Base-by-base conservation (phyloP, 176 grass and related monocot genomes). In the Guadua angustifolia region DNA sequence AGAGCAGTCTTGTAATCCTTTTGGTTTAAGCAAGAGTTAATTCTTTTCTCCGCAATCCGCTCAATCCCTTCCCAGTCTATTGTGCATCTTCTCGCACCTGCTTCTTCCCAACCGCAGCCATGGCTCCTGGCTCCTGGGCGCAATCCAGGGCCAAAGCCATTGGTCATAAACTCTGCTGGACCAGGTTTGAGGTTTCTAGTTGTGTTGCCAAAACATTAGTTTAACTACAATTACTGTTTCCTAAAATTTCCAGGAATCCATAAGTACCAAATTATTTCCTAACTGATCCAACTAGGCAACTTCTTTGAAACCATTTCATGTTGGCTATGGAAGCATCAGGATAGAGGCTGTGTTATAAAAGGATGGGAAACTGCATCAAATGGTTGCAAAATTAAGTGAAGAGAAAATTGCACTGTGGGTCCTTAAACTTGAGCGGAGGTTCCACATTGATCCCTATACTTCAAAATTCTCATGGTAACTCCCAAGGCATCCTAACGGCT, bases 361-460 rank as follows among this genome's bases (percentile, higher is more conserved):
- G 18, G 65, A 66, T 42, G n/a, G 44, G 78, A 74, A 74, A 73
- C 5, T 86, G 45, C 44, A 79, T n/a, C 16, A 69, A 43, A 69
- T 6, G 6, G 22, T 14, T 14, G 39, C 7, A 71, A 58, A 49
- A 51, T 7, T 61, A 71, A 79, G 47, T 71, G 40, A 73, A 33
- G 40, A 49, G 24, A 57, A 29, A 67, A 56, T 17, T 33, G 66
- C 56, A 32, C 18, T n/a, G 0, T 77, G 36, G n/a, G 11, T 42
- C 32, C 15, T 9, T 71, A 51, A 78, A 72, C 44, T 86, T 47
- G 38, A 35, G 39, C 57, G 1, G 10, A 29, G 9, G 11, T 77
- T 26, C n/a, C 29, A 49, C 33, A 63, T 63, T 35, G 39, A 69
- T 71, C 42, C 71, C 2, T 10, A 4, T 83, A n/a, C 1, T 1